Evolutionary conservation across 495 filamentous ascomycete genomes (phyloP).

Genomic region (Lasiosphaeria hispida): DNA sequence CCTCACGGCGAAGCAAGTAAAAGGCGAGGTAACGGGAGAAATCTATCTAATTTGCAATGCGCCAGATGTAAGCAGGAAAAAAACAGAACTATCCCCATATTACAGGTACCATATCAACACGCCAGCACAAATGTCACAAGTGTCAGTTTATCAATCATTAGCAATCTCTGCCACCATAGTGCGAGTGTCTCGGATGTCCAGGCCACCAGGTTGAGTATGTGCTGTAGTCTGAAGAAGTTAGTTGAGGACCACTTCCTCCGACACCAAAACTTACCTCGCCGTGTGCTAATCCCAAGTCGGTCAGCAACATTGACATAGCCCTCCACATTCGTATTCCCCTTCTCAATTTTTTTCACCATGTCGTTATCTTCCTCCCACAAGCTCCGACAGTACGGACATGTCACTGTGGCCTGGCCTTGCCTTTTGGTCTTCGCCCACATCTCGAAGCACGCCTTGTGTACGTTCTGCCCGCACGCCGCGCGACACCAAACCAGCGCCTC

Average conservation of each 20-base stretch:
- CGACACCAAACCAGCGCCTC: conserved; percentile 70
- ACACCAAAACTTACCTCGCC: conserved; percentile 43
- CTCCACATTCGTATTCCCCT: conserved; percentile 44
- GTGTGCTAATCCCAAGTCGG: conserved; percentile 57
- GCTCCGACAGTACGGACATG: conserved; percentile 62
- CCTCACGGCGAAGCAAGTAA: too few species aligned
- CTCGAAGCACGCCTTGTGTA: conserved; percentile 70
- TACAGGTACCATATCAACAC: background rate
- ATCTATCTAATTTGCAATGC: too few species aligned
- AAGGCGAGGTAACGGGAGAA: too few species aligned
- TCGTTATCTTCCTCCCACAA: conserved; percentile 58
- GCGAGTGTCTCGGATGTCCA: conserved; percentile 13
- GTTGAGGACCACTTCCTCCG: background rate
- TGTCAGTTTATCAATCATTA: background rate
- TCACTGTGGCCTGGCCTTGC: conserved; percentile 41
- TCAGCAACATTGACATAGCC: conserved; percentile 67
- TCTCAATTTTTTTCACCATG: conserved; percentile 46
- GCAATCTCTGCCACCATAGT: background rate
- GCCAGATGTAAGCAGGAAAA: too few species aligned
- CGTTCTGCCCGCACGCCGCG: conserved; percentile 72
- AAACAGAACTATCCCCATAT: background rate
- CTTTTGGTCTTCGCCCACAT: conserved; percentile 63
- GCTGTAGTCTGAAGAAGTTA: conserved; percentile 18
- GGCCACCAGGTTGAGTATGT: conserved; percentile 28
- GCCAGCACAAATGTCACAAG: too few species aligned